Conservation (phyloP, 176 grass and related monocot genomes). For the Ananas comosus region DNA sequence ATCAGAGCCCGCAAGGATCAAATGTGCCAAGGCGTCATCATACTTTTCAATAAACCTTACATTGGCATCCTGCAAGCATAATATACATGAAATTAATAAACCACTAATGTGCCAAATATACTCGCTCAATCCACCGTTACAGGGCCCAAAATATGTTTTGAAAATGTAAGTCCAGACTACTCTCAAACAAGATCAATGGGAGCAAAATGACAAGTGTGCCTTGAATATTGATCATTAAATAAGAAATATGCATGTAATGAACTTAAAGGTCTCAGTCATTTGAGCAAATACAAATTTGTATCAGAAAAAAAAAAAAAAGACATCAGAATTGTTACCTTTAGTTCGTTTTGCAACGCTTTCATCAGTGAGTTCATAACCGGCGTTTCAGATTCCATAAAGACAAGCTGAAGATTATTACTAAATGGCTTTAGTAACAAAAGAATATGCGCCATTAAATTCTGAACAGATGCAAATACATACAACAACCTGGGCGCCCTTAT, state of each 20-base stretch:
- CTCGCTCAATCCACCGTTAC: too few species aligned
- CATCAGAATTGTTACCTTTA: slow-evolving; percentile 18
- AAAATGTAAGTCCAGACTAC: too few species aligned
- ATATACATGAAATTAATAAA: background rate
- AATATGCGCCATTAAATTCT: background rate
- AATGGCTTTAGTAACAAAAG: slow-evolving; percentile 11
- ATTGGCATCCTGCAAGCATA: slow-evolving; percentile 19
- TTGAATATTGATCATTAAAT: background rate
- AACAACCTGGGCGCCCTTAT: slow-evolving; percentile 29
- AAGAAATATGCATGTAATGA: background rate
- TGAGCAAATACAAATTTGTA: background rate
- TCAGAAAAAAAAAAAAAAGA: background rate
- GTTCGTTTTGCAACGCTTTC: slow-evolving; percentile 27
- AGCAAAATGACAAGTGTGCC: background rate
- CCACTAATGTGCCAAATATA: too few species aligned
- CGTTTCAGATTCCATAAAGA: slow-evolving; percentile 27
- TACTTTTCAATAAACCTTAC: slow-evolving; percentile 31
- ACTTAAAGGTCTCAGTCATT: slow-evolving; percentile 4
- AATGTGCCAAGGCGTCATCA: slow-evolving; percentile 35
- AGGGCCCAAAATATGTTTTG: too few species aligned
- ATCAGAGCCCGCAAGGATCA: slow-evolving; percentile 48
- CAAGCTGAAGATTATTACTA: slow-evolving; percentile 24
- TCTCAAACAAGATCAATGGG: too few species aligned
- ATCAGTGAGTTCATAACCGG: slow-evolving; percentile 14
- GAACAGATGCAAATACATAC: background rate